These are phyloP conservation scores for Geranium brycei DNA, from an alignment of 345 rosid species.

Conservation along the genomic window DNA sequence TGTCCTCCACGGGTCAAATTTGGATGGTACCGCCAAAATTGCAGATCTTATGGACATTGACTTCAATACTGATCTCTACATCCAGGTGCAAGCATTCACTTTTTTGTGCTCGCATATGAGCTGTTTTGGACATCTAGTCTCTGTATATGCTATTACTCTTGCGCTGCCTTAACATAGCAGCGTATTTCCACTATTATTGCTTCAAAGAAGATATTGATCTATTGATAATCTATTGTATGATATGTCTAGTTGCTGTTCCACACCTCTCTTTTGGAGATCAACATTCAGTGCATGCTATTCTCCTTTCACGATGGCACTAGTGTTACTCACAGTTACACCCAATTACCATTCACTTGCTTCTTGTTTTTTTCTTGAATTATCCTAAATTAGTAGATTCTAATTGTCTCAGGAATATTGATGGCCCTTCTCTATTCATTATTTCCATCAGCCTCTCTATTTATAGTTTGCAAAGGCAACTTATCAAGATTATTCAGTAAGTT, in stretches of 20 bases:
- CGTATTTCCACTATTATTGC: no score
- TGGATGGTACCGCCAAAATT: constrained; percentile 85
- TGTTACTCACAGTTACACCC: neutral
- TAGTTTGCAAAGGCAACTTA: constrained; percentile 87
- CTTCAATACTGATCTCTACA: constrained; percentile 2
- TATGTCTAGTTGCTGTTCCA: no score
- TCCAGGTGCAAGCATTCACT: neutral
- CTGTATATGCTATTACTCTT: neutral
- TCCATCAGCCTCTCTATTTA: constrained; percentile 76
- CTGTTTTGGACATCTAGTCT: neutral
- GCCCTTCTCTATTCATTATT: constrained; percentile 83
- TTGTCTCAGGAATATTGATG: constrained; percentile 87
- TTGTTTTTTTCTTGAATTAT: neutral
- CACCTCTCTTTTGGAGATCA: no score
- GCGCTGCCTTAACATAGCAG: no score
- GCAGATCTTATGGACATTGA: constrained; percentile 64
- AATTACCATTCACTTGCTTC: neutral
- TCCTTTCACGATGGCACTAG: no score
- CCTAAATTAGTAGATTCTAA: constrained; percentile 9
- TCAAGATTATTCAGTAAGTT: constrained; percentile 93
- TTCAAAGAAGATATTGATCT: no score
- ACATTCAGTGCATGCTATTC: no score
- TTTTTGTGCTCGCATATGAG: neutral
- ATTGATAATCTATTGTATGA: no score
- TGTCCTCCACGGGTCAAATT: constrained; percentile 61